These are phyloP conservation scores for Artemisia tridentata DNA, from an alignment of 129 eudicot genomes.

Conservation along the genomic window DNA sequence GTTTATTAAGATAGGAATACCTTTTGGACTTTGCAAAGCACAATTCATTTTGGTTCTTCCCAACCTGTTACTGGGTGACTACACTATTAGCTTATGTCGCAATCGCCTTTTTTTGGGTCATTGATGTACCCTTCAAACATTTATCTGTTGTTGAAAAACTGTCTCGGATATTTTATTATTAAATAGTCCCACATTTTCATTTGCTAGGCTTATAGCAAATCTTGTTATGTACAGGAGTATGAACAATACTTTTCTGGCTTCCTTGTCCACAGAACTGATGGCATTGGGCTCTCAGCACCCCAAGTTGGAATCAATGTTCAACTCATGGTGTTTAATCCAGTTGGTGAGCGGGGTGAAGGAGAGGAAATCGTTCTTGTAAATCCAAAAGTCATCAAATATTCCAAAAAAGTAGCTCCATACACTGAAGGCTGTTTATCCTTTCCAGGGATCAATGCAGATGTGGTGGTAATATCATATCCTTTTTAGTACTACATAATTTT, in stretches of 20 bases:
- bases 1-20: background rate
- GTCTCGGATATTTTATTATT: background rate
- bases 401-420: slow-evolving; percentile 49
- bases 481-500: background rate
- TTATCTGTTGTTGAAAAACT: slow-evolving; percentile 4
- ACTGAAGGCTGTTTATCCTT: slow-evolving; percentile 93
- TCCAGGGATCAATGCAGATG: slow-evolving; percentile 81
- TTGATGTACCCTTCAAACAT: slow-evolving; percentile 1
- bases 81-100: too few relatives aligned
- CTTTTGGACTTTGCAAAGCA: background rate
- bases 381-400: slow-evolving; percentile 64
- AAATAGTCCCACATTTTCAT: slow-evolving; percentile 1
- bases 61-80: too few relatives aligned
- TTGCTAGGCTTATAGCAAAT: slow-evolving; percentile 27
- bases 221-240: slow-evolving; percentile 41
- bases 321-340: slow-evolving; percentile 94
- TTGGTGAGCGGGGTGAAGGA: slow-evolving; percentile 90
- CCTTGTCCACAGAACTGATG: slow-evolving; percentile 83
- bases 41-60: background rate
- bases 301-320: slow-evolving; percentile 88
- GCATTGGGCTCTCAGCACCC: slow-evolving; percentile 97
- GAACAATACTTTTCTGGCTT: slow-evolving; percentile 50
- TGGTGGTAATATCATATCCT: slow-evolving; percentile 42
- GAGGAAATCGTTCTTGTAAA: slow-evolving; percentile 87
- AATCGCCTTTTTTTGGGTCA: background rate